Evolutionary conservation across 1,139 yeast genomes (phyloP), one percentile per base, ranked within the genome.

Genomic region (Yamadazyma dendronema): DNA sequence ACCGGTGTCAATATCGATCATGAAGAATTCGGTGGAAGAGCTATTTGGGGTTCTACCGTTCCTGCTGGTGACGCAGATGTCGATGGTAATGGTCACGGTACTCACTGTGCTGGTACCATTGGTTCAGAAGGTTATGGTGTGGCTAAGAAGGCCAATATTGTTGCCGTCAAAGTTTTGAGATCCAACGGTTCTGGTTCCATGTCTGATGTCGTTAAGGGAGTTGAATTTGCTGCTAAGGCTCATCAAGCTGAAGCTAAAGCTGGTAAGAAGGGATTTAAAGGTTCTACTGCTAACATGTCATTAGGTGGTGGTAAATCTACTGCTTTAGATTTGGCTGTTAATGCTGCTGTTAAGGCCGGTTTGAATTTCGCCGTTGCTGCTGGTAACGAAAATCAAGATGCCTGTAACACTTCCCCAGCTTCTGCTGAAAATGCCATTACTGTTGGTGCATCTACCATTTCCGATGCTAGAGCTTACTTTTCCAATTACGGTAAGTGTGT

Each of bases 51-150:
- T 35, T 56, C 61, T 19, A 65, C 72, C 7, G 53, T 67, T 34
- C 67, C 72, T 4, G 50, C 56, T 47, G 72, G 71, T 28, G 58
- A 60, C 43, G 49, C 60, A 24, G 57, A 62, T 40, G 42, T 58
- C 22, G 75, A 68, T 47, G 68, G 61, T 19, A 61, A 67, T 43
- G 97, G 97, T 26, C 75, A 69, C 46, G 75, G 75, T 27, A 67
- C 72, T 31, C 75, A 69, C 48, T 66, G 70, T 52, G 74, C 74
- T 15, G 75, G 75, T 44, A 65, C 63, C 34, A 67, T 69, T 49
- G 75, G 72, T 22, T 64, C 72, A 30, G 57, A 56, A 47, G 51
- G 67, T 9, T 69, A 63, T 44, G 75, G 75, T 35, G 59, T 69
- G 28, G 74, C 74, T 39, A 69, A 69, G 48, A 54, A 63, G 24